Base-by-base conservation (phyloP, 352 stramenopile genomes). In the Globisporangium irregulare region DNA sequence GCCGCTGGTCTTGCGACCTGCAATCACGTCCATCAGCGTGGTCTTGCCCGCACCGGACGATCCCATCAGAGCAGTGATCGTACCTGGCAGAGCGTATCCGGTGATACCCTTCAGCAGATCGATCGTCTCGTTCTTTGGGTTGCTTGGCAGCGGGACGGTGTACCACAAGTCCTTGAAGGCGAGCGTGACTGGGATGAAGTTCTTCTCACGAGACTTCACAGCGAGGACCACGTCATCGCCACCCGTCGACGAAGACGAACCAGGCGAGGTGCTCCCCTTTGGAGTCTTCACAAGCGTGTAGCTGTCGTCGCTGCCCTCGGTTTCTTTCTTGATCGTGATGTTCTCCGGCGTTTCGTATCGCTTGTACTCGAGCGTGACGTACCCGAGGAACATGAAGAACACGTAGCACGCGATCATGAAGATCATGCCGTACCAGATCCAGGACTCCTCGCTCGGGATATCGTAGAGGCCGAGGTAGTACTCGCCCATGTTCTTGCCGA, bases 21-120 rank as follows among this genome's bases (percentile, higher is more conserved):
- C 92, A 60, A 99, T 93, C 6, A 98, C 94, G 73, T 99, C 94
- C 74, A 98, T 93, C 7, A 99, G 80, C 4, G 96, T 99, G 14
- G 95, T 98, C 77, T 99, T 98, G 1, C 95, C 93, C 32, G 91
- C 87, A 51, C 90, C 89, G 0, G 79, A 87, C 3, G 74, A 78
- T 1, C 88, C 88, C 82, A 93, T 93, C 27, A 96, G 68, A 0
- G 86, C 86, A 1, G 83, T 90, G n/a, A 93, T 79, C 1, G 73
- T 76, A 0, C 83, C 81, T 0, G 87, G 87, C 2, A 66, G 24
- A 6, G 81, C 79, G 32, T 71, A 86, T 0, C 85, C 87, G 12
- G 46, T 77, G 64, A 96, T 77, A 1, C 75, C 70, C 46, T 81
- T 78, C 18, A 96, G 81, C n/a, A 96, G 55, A 12, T 89, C 73